Evolutionary conservation across 179 eudicot species (phyloP).

Genomic region (Vitellaria paradoxa): DNA sequence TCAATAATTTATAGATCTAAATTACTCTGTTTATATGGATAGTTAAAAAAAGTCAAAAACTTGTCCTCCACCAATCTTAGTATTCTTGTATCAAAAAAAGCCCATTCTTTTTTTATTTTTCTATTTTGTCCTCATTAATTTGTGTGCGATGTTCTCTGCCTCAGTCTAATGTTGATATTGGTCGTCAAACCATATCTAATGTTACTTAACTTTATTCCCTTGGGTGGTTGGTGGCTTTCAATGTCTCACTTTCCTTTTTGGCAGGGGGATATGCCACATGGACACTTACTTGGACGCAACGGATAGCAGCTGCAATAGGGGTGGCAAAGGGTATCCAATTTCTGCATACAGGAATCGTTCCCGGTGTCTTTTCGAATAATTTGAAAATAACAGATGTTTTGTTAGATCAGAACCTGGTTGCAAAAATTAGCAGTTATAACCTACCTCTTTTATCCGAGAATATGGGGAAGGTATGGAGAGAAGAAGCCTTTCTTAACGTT

Average conservation of each 20-base stretch:
- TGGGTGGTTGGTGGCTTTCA: too few species aligned
- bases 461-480: conserved; percentile 45
- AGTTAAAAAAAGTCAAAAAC: too few species aligned
- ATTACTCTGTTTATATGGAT: too few species aligned
- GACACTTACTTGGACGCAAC: conserved; percentile 63
- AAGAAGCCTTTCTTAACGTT: neutral
- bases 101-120: neutral
- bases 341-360: conserved; percentile 77
- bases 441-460: conserved; percentile 61
- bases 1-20: too few species aligned
- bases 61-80: too few species aligned
- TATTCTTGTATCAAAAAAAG: too few species aligned
- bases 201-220: too few species aligned
- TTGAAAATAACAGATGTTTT: conserved; percentile 72
- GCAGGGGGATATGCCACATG: conserved; percentile 41
- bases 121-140: neutral
- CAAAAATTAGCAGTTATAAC: conserved; percentile 70
- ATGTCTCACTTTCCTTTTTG: too few species aligned
- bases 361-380: conserved; percentile 67
- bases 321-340: conserved; percentile 76
- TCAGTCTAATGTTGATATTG: too few species aligned
- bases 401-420: conserved; percentile 60
- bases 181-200: too few species aligned
- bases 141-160: neutral
- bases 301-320: conserved; percentile 72